Percentiles rank a stretch among this genome's conserved stretches.
These are phyloP conservation scores for Chalara sp. DNA, from an alignment of 2,329 filamentous ascomycete species.

Conservation along the genomic window DNA sequence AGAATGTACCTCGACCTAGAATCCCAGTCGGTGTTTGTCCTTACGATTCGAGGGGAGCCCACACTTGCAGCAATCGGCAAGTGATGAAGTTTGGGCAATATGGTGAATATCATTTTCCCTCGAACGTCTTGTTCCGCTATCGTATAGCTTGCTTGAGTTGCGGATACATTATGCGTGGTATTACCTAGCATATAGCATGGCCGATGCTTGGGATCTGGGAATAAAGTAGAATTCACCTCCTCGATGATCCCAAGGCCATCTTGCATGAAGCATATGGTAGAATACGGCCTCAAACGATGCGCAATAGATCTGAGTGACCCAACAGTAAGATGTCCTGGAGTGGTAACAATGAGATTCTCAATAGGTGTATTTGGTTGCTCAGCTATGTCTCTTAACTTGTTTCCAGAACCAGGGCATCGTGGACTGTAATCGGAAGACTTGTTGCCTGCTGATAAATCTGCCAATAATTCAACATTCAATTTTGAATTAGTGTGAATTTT, in stretches of 20 bases:
- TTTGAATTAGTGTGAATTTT: conserved; percentile 28
- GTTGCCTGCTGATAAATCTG: conserved; percentile 6
- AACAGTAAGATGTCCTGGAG: conserved; percentile 51
- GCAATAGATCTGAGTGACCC: conserved; percentile 51
- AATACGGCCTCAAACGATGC: conserved; percentile 59
- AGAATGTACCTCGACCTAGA: conserved; percentile 52
- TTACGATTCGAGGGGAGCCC: not conserved
- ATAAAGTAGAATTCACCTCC: conserved; percentile 63
- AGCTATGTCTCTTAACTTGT: conserved; percentile 12
- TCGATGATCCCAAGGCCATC: conserved; percentile 84
- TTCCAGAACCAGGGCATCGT: conserved; percentile 13
- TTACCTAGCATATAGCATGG: conserved; percentile 62
- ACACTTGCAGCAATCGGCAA: conserved; percentile 5
- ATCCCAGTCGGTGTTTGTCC: conserved; percentile 28
- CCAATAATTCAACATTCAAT: conserved; percentile 24
- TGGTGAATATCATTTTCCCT: conserved; percentile 31
- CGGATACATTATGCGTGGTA: conserved; percentile 31
- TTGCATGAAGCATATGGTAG: conserved; percentile 69
- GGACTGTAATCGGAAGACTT: conserved; percentile 9
- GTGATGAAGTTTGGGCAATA: conserved; percentile 8
- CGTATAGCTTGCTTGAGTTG: conserved; percentile 32
- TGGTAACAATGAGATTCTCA: conserved; percentile 64
- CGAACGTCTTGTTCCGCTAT: conserved; percentile 29
- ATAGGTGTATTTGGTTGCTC: conserved; percentile 39
- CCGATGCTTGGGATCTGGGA: conserved; percentile 54